Conservation (phyloP, 495 filamentous ascomycete species). For the Aspergillus cristatus region DNA sequence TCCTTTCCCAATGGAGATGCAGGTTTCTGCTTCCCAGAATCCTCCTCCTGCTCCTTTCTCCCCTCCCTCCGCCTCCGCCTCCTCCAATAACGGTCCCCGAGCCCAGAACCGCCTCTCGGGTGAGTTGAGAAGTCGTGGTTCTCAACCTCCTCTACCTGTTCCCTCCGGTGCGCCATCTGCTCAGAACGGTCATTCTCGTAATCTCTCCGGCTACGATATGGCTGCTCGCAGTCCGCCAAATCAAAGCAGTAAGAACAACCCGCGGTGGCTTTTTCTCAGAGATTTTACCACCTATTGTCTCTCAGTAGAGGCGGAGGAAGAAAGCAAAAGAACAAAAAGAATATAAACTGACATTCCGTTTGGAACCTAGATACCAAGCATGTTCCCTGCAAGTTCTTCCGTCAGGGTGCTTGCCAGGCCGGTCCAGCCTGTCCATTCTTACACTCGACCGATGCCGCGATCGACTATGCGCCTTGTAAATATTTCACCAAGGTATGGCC, state of each 20-base stretch:
- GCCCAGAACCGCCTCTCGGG: constrained; percentile 12
- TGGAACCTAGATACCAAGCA: constrained; percentile 73
- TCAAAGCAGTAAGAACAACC: constrained; percentile 46
- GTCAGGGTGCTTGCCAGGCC: constrained; percentile 91
- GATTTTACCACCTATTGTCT: not conserved
- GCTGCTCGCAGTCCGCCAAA: constrained; percentile 68
- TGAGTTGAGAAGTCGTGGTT: constrained; percentile 39
- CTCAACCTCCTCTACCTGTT: constrained; percentile 29
- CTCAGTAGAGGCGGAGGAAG: no score
- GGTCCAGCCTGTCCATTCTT: constrained; percentile 93
- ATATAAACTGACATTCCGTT: constrained; percentile 10
- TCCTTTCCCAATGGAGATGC: constrained; percentile 17
- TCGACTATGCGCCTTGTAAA: constrained; percentile 85
- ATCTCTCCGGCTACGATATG: constrained; percentile 37
- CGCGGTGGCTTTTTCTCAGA: not conserved
- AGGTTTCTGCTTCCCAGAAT: constrained; percentile 15
- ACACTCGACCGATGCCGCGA: constrained; percentile 71
- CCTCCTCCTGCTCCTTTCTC: constrained; percentile 4
- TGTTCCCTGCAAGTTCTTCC: constrained; percentile 98
- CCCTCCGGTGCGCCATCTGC: constrained; percentile 25
- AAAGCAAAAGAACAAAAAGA: not conserved
- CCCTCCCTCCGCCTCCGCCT: constrained; percentile 9
- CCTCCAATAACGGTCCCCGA: constrained; percentile 4
- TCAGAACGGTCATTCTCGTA: constrained; percentile 40
- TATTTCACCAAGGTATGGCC: constrained; percentile 85